Conservation (phyloP, 345 rosid genomes). For the Populus euphratica region DNA sequence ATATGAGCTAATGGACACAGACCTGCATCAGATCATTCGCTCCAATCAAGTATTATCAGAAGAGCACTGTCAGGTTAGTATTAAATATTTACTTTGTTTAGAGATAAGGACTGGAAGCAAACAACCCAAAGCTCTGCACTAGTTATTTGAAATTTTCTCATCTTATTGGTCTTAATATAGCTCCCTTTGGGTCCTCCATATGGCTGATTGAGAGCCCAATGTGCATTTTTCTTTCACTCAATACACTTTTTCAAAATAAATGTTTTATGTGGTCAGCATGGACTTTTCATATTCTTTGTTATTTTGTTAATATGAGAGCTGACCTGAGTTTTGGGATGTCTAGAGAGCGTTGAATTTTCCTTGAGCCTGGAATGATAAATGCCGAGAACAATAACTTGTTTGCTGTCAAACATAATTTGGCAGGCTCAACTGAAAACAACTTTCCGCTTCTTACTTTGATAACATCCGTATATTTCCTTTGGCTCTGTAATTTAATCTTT, state of each 20-base stretch:
- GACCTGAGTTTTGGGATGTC: neutral
- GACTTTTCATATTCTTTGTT: neutral
- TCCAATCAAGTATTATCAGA: slow-evolving; percentile 55
- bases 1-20: slow-evolving; percentile 76
- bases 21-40: slow-evolving; percentile 57
- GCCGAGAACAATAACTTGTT: neutral
- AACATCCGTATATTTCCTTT: neutral
- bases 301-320: neutral
- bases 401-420: neutral
- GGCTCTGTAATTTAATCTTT: neutral
- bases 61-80: slow-evolving; percentile 73
- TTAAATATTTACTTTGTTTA: neutral
- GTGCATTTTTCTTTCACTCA: neutral
- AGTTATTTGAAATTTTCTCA: neutral
- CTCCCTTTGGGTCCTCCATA: neutral
- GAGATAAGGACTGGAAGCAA: slow-evolving; percentile 4
- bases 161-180: neutral
- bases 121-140: neutral
- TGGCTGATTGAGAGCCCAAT: neutral
- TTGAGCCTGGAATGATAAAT: neutral
- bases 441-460: neutral
- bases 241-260: neutral
- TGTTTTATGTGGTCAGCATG: neutral
- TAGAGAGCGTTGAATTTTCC: neutral
- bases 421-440: neutral